Evolutionary conservation across 352 stramenopile species (phyloP).

Genomic region (Phytophthora meadii): DNA sequence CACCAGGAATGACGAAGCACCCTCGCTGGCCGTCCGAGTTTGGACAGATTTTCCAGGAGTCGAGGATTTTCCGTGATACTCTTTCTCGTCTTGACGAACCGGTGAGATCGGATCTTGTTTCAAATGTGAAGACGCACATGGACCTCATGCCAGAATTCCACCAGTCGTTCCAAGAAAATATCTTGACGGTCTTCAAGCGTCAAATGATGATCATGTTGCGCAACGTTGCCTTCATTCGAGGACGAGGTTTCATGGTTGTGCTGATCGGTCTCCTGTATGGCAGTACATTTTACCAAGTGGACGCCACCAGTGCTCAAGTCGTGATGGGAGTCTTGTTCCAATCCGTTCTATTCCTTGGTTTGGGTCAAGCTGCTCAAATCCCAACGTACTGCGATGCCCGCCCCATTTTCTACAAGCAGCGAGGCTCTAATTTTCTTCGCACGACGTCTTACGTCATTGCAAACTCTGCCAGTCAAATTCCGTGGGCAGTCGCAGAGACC

Average conservation of each 20-base stretch:
- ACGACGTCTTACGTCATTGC: slow-evolving; percentile 79
- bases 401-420: slow-evolving; percentile 69
- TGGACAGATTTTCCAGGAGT: slow-evolving; percentile 47
- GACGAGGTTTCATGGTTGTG: slow-evolving; percentile 58
- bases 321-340: slow-evolving; percentile 89
- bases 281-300: slow-evolving; percentile 62
- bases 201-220: slow-evolving; percentile 73
- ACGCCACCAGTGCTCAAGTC: slow-evolving; percentile 50
- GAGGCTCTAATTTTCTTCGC: slow-evolving; percentile 73
- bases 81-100: slow-evolving; percentile 44
- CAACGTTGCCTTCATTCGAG: slow-evolving; percentile 52
- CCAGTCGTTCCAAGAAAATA: slow-evolving; percentile 50
- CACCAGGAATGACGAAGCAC: slow-evolving; percentile 4
- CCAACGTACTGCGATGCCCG: slow-evolving; percentile 71
- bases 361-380: slow-evolving; percentile 70
- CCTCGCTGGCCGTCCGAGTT: slow-evolving; percentile 41
- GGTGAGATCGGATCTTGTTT: slow-evolving; percentile 53
- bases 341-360: slow-evolving; percentile 78
- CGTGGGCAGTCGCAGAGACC: slow-evolving; percentile 68
- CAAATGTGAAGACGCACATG: slow-evolving; percentile 39
- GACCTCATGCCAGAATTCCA: slow-evolving; percentile 39
- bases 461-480: slow-evolving; percentile 47
- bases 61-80: slow-evolving; percentile 48
- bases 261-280: slow-evolving; percentile 66
- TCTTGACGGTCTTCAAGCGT: slow-evolving; percentile 41